Percentiles rank a stretch among this genome's conserved stretches.
phyloP scores from a whole-genome alignment of 768 basidiomycete genomes.

The Tylopilus sp. region DNA sequence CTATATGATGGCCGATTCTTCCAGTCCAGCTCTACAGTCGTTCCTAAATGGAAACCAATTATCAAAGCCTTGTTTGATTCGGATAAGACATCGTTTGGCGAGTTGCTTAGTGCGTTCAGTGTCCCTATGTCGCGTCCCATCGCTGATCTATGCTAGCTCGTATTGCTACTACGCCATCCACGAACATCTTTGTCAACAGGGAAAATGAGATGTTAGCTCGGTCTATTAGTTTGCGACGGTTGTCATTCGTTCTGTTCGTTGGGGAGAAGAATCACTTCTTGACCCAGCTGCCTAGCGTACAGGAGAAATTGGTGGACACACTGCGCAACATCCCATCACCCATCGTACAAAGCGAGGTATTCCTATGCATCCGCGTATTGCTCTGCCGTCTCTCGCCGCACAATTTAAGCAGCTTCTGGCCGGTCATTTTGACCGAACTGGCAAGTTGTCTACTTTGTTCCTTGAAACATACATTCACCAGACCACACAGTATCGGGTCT shows the following conservation, averaged over 20 bases:
- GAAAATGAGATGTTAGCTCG: constrained; percentile 91
- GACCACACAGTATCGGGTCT: constrained; percentile 72
- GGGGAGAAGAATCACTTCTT: constrained; percentile 92
- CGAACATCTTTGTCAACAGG: constrained; percentile 93
- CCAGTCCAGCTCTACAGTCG: constrained; percentile 58
- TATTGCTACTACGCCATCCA: constrained; percentile 81
- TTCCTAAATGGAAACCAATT: constrained; percentile 70
- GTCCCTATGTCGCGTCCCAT: constrained; percentile 25
- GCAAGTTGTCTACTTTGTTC: constrained; percentile 38
- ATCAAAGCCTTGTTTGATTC: constrained; percentile 77
- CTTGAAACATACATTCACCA: background rate
- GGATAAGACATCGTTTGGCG: constrained; percentile 83
- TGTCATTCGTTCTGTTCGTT: constrained; percentile 83
- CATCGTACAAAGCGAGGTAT: constrained; percentile 90
- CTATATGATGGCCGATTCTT: constrained; percentile 88
- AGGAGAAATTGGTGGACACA: constrained; percentile 94
- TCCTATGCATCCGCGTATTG: constrained; percentile 87
- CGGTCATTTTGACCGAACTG: constrained; percentile 89
- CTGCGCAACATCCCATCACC: constrained; percentile 76
- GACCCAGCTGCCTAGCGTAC: constrained; percentile 86
- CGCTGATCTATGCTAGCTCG: constrained; percentile 45
- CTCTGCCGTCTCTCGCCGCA: constrained; percentile 88
- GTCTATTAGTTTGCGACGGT: constrained; percentile 80
- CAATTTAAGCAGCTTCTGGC: constrained; percentile 95
- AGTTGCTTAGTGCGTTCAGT: constrained; percentile 65